Evolutionary conservation across 352 stramenopile genomes (phyloP).

Genomic region (Pythium pyrilobum): DNA sequence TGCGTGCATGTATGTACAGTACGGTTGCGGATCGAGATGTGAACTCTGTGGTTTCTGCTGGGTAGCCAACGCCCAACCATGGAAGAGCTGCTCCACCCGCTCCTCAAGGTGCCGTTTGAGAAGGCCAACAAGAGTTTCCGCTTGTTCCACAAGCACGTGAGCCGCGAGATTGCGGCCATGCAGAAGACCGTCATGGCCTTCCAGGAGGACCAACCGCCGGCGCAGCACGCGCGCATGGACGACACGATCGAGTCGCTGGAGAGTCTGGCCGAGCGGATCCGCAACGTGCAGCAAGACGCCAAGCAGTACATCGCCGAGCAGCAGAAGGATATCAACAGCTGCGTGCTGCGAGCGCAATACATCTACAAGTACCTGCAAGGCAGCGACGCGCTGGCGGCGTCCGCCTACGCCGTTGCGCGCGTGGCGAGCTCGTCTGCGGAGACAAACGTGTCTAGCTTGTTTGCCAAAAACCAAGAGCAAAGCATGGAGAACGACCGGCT

Average conservation of each 20-base stretch:
- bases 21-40: background rate
- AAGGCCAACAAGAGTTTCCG: conserved; percentile 70
- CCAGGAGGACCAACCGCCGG: conserved; percentile 47
- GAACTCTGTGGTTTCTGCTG: no score
- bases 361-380: conserved; percentile 24
- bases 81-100: conserved; percentile 54
- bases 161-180: conserved; percentile 48
- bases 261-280: conserved; percentile 38
- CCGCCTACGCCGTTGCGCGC: conserved; percentile 8
- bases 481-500: conserved; percentile 34
- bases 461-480: conserved; percentile 12
- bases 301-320: conserved; percentile 44
- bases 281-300: conserved; percentile 36
- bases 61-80: conserved; percentile 9
- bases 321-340: conserved; percentile 51
- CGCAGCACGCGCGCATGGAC: conserved; percentile 56
- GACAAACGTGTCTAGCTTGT: background rate
- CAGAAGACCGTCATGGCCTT: conserved; percentile 43
- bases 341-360: conserved; percentile 35
- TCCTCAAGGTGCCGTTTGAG: conserved; percentile 75
- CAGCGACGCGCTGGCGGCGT: conserved; percentile 22
- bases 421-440: background rate
- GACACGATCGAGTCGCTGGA: conserved; percentile 44
- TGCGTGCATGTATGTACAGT: background rate
- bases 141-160: conserved; percentile 77